Conservation (phyloP, 306 rosid genomes). For the Gillenia trifoliata region DNA sequence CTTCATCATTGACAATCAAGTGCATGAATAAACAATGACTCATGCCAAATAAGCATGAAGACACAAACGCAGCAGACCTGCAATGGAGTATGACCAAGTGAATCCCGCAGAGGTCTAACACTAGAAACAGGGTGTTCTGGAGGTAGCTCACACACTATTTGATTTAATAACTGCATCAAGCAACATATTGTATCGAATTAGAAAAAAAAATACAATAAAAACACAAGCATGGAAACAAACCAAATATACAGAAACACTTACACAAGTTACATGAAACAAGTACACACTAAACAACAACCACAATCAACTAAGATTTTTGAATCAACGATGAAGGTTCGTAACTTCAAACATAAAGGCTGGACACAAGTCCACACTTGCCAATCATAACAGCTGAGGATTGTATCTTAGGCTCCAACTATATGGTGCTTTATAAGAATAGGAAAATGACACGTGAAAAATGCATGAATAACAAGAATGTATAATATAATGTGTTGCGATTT, state of each 20-base stretch:
- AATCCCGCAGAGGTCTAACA: conserved; percentile 45
- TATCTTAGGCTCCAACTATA: too few relatives aligned
- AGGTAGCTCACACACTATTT: conserved; percentile 48
- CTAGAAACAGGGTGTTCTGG: conserved; percentile 50
- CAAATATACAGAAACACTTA: neutral
- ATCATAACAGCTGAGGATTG: neutral
- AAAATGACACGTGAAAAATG: too few relatives aligned
- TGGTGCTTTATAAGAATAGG: too few relatives aligned
- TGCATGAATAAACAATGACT: neutral
- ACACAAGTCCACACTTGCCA: neutral
- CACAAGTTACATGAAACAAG: neutral
- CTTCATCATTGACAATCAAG: neutral
- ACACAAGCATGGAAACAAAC: neutral
- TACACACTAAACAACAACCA: neutral
- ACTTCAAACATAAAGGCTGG: neutral
- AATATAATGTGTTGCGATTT: too few relatives aligned
- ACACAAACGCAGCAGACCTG: conserved; percentile 22
- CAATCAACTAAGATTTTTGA: neutral
- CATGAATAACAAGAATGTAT: too few relatives aligned
- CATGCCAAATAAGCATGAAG: neutral
- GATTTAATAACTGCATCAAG: conserved; percentile 37
- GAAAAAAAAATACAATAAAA: neutral
- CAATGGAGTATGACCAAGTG: conserved; percentile 48
- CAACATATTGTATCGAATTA: neutral
- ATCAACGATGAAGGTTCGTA: neutral